Evolutionary conservation across 352 stramenopile species (phyloP), one percentile per base, ranked within the genome.

Genomic region (Pythium graminicola): DNA sequence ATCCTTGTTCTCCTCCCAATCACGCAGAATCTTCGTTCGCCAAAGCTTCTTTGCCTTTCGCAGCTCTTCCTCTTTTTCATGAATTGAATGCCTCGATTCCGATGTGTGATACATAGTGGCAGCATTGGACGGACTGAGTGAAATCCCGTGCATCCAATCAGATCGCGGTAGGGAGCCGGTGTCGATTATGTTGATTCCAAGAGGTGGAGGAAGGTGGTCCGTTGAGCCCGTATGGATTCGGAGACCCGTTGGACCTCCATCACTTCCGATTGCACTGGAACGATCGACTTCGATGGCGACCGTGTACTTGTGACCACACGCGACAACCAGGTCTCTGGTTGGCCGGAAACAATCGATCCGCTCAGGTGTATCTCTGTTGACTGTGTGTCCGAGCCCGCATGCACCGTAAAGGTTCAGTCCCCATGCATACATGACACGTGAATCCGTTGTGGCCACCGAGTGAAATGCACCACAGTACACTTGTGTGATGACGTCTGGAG

Each of bases 391-490:
- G 9, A 93, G 62, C 7, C 82, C 82, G 31, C 80, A 91, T 1
- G 82, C 82, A 13, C 82, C 82, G 45, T 91, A 88, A 8, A 81
- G 67, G 43, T 93, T 93, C 4, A 93, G 51, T 4, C 82, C 82
- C 79, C 82, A 93, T 8, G 79, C 63, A 38, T 86, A 88, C 70
- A 93, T 76, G 1, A 89, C 72, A 2, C 64, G 74, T 13, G 65
- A 62, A 28, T 72, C 54, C 4, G 78, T 86, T 16, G 75, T 89
- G 17, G 63, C 71, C 17, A 91, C 67, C 14, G 80, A 93, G 51
- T 93, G 82, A 40, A 93, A 93, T 0, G 82, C 80, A 0, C 82
- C 82, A 44, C 80, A 91, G 61, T 90, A 84, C 8, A 93, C 79
- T 33, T 62, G 69, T 6, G 24, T 46, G 17, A 90, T 46, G 1